Conservation (phyloP, 495 filamentous ascomycete genomes). For the Xylaria scruposa region DNA sequence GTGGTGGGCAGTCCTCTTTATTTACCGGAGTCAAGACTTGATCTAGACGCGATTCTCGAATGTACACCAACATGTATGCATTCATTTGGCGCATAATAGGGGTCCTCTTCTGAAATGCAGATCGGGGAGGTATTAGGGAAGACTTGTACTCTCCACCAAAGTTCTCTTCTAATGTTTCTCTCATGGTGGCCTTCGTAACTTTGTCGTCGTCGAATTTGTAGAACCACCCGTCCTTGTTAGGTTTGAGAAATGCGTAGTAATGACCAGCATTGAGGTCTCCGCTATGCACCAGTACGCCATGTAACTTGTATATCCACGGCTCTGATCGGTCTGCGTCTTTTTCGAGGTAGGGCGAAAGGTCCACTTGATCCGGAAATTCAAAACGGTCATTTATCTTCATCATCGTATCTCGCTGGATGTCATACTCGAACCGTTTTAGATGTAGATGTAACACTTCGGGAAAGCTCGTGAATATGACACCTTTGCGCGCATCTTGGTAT, state of each 20-base stretch:
- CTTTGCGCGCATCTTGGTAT: slow-evolving; percentile 95
- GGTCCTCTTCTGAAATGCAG: slow-evolving; percentile 50
- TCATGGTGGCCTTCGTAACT: slow-evolving; percentile 88
- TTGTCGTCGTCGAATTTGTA: slow-evolving; percentile 98
- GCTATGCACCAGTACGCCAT: slow-evolving; percentile 95
- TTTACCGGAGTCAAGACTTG: slow-evolving; percentile 77
- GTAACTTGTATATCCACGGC: slow-evolving; percentile 87
- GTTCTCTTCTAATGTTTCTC: slow-evolving; percentile 94
- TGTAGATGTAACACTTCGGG: slow-evolving; percentile 95
- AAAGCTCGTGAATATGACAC: slow-evolving; percentile 95
- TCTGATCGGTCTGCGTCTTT: slow-evolving; percentile 87
- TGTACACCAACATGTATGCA: slow-evolving; percentile 99
- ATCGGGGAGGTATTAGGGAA: slow-evolving; percentile 48
- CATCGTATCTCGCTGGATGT: slow-evolving; percentile 93
- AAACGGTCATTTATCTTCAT: slow-evolving; percentile 99
- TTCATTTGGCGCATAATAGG: slow-evolving; percentile 64
- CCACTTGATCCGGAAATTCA: slow-evolving; percentile 93
- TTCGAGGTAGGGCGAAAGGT: slow-evolving; percentile 86
- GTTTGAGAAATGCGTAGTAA: slow-evolving; percentile 97
- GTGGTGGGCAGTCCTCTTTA: slow-evolving; percentile 77
- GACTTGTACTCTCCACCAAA: slow-evolving; percentile 88
- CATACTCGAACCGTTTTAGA: slow-evolving; percentile 97
- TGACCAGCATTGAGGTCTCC: slow-evolving; percentile 98
- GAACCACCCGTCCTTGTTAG: slow-evolving; percentile 88
- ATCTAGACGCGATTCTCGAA: slow-evolving; percentile 83